Conservation (phyloP, 352 stramenopile species). For the Pythium folliculosum region DNA sequence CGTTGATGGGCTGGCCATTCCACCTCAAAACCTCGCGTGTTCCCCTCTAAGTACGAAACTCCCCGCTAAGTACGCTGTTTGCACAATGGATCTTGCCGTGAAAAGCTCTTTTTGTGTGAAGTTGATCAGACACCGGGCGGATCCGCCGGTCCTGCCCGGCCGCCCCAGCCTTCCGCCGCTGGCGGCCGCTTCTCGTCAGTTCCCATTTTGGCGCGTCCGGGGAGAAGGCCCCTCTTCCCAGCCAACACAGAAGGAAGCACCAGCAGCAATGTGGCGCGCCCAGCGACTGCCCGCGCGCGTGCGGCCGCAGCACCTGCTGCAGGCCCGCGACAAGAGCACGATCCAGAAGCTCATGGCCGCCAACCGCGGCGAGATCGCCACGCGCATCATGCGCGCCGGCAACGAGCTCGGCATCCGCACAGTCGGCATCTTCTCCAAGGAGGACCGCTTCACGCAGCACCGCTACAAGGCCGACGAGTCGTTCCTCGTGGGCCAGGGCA, state of each 20-base stretch:
- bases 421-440: slow-evolving; percentile 90
- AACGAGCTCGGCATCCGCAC: slow-evolving; percentile 94
- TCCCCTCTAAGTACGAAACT: slow-evolving; percentile 5
- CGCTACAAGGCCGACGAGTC: slow-evolving; percentile 97
- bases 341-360: slow-evolving; percentile 97
- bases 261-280: slow-evolving; percentile 15
- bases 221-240: not conserved
- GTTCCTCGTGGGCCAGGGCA: slow-evolving; percentile 91
- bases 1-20: slow-evolving; percentile 13
- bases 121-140: not conserved
- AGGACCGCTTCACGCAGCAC: slow-evolving; percentile 96
- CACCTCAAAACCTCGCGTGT: slow-evolving; percentile 26
- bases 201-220: slow-evolving; percentile 11
- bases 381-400: slow-evolving; percentile 94
- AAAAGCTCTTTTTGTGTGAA: slow-evolving; percentile 14
- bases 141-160: not conserved
- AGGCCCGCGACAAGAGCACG: slow-evolving; percentile 57
- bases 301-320: slow-evolving; percentile 11
- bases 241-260: not conserved
- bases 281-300: slow-evolving; percentile 10
- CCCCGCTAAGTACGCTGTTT: slow-evolving; percentile 12
- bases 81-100: slow-evolving; percentile 22
- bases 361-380: slow-evolving; percentile 98
- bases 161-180: not conserved
- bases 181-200: slow-evolving; percentile 1